A percentile compares a stretch with the other conserved stretches of the same genome.
These are phyloP conservation scores for Paraphoma sp. DNA, from an alignment of 2,329 filamentous ascomycete genomes.

Conservation along the genomic window DNA sequence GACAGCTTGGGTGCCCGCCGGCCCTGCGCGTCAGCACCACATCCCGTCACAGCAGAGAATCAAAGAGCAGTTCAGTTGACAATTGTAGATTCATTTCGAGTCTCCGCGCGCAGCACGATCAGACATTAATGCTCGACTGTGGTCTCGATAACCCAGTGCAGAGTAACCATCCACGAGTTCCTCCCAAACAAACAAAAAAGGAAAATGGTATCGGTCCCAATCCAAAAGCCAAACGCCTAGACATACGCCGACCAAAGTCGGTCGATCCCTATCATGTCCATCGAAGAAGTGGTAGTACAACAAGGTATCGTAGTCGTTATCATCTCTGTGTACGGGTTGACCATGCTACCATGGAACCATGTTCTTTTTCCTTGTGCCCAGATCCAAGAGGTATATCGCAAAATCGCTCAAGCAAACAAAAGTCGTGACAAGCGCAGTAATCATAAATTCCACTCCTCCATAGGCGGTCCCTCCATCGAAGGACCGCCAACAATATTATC, in stretches of 20 bases:
- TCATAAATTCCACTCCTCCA: not conserved
- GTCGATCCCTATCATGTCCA: not conserved
- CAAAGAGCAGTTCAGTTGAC: not conserved
- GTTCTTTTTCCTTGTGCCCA: not conserved
- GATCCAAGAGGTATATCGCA: not conserved
- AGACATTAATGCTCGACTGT: constrained; percentile 1
- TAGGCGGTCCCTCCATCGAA: not conserved
- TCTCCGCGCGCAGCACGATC: constrained; percentile 5
- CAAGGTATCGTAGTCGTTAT: not conserved
- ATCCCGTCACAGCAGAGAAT: not conserved
- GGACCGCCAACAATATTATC: constrained; percentile 63
- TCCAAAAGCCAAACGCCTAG: not conserved
- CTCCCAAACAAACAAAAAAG: constrained; percentile 1
- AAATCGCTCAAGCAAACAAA: not conserved
- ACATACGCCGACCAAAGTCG: not conserved
- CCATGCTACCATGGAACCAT: not conserved
- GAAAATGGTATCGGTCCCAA: constrained; percentile 8
- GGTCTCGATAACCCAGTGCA: not conserved
- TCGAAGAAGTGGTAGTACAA: constrained; percentile 3
- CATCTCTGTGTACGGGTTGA: not conserved
- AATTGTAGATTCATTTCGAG: not conserved
- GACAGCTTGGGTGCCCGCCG: not conserved
- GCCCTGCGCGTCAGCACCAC: not conserved
- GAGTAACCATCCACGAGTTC: not conserved
- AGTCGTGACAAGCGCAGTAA: not conserved